Evolutionary conservation across 2,329 filamentous ascomycete species (phyloP).

Genomic region (Hirsutella thompsonii): DNA sequence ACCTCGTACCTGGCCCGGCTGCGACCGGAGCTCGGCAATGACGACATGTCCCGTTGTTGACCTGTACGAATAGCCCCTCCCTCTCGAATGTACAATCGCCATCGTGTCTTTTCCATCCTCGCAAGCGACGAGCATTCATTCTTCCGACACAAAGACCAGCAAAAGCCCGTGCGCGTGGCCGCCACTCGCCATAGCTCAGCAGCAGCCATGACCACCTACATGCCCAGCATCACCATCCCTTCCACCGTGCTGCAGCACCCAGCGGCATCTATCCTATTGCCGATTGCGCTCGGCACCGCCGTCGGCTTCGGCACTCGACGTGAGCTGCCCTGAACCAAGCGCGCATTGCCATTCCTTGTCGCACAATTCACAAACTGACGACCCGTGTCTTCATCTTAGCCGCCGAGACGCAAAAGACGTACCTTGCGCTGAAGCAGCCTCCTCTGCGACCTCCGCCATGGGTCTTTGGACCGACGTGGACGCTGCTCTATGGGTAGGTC

Average conservation of each 20-base stretch:
- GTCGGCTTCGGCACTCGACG: conserved; percentile 57
- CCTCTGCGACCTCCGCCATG: conserved; percentile 46
- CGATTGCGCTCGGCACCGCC: conserved; percentile 58
- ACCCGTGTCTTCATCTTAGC: conserved; percentile 24
- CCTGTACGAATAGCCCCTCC: no score
- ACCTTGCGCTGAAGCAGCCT: conserved; percentile 55
- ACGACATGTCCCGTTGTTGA: no score
- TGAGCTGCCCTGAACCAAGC: conserved; percentile 25
- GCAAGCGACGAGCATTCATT: neutral
- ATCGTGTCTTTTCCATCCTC: neutral
- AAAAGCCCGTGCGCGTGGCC: no score
- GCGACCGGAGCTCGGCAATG: neutral
- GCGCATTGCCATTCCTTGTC: neutral
- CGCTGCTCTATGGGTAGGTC: conserved; percentile 43
- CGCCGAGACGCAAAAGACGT: conserved; percentile 45
- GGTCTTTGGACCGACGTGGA: conserved; percentile 55
- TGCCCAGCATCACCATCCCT: conserved; percentile 67
- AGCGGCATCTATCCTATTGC: conserved; percentile 62
- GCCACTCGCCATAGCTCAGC: neutral
- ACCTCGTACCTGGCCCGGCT: no score
- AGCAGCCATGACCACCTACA: conserved; percentile 60
- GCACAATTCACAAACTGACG: neutral
- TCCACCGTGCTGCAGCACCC: conserved; percentile 57
- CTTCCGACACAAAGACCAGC: neutral
- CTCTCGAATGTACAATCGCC: neutral